Evolutionary conservation across 352 stramenopile species (phyloP).

Genomic region (Globisporangium carolinianum): DNA sequence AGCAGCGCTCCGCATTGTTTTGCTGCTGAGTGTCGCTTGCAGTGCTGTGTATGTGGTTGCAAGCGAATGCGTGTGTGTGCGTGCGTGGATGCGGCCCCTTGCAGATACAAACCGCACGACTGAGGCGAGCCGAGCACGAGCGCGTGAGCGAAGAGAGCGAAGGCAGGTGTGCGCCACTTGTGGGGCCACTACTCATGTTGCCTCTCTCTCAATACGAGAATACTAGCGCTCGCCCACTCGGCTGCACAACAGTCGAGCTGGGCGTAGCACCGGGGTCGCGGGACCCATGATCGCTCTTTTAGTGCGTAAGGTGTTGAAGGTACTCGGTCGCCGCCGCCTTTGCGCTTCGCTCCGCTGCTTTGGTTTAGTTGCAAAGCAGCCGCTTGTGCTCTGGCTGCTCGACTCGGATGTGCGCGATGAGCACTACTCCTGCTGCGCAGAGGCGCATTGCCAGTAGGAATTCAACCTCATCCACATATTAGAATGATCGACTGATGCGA

Average conservation of each 20-base stretch:
- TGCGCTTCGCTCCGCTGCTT: constrained; percentile 1
- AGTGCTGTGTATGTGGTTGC: neutral
- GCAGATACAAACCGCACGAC: constrained; percentile 10
- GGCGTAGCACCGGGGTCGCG: constrained; percentile 52
- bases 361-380: neutral
- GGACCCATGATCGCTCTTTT: constrained; percentile 68
- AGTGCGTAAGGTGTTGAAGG: constrained; percentile 62
- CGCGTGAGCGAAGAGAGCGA: neutral
- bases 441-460: constrained; percentile 29
- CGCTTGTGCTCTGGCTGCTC: constrained; percentile 1
- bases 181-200: neutral
- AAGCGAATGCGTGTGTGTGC: neutral
- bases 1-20: neutral
- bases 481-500: too few species aligned
- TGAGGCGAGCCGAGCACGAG: neutral
- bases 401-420: constrained; percentile 29
- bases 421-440: constrained; percentile 43
- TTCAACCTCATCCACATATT: constrained; percentile 36
- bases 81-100: constrained; percentile 6
- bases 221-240: constrained; percentile 44
- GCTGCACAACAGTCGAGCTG: neutral
- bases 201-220: constrained; percentile 9
- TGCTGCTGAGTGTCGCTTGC: neutral
- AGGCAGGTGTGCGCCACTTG: constrained; percentile 1
- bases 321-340: constrained; percentile 33